These are phyloP conservation scores for Oligophagozyma castellii DNA, from an alignment of 1,139 yeast genomes.

Conservation along the genomic window DNA sequence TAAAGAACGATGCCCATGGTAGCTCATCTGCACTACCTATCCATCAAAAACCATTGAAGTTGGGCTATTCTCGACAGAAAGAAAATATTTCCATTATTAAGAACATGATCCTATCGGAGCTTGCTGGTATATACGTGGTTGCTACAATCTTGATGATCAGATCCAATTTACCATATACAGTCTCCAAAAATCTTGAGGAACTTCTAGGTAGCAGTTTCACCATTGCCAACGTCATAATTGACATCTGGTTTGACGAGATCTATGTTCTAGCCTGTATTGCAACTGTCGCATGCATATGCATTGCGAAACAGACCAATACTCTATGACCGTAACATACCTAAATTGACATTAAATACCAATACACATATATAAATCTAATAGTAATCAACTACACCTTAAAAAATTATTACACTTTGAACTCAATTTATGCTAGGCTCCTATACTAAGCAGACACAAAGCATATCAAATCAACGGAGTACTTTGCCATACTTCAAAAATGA, in stretches of 20 bases:
- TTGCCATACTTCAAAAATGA: no score
- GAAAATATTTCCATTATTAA: constrained; percentile 24
- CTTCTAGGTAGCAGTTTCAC: constrained; percentile 22
- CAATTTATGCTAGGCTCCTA: no score
- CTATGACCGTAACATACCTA: no score
- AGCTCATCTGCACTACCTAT: constrained; percentile 12
- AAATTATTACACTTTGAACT: no score
- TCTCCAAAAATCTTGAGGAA: constrained; percentile 29
- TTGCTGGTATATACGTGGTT: constrained; percentile 65
- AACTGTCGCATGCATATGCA: constrained; percentile 35
- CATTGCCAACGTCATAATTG: constrained; percentile 42
- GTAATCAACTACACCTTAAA: no score
- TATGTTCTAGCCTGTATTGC: constrained; percentile 44
- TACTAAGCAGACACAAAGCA: no score
- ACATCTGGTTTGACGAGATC: constrained; percentile 68
- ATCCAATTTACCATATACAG: constrained; percentile 51
- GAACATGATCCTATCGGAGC: constrained; percentile 47
- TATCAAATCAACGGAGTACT: no score
- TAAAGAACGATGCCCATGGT: constrained; percentile 9
- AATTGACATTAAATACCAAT: no score
- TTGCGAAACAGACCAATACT: no score
- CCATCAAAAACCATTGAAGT: constrained; percentile 2
- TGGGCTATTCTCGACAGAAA: constrained; percentile 3
- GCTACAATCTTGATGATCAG: constrained; percentile 71
- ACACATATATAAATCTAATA: no score